Percentiles rank a stretch among this genome's conserved stretches.
These are phyloP conservation scores for Vigna hirtella DNA, from an alignment of 306 rosid species.

Conservation along the genomic window DNA sequence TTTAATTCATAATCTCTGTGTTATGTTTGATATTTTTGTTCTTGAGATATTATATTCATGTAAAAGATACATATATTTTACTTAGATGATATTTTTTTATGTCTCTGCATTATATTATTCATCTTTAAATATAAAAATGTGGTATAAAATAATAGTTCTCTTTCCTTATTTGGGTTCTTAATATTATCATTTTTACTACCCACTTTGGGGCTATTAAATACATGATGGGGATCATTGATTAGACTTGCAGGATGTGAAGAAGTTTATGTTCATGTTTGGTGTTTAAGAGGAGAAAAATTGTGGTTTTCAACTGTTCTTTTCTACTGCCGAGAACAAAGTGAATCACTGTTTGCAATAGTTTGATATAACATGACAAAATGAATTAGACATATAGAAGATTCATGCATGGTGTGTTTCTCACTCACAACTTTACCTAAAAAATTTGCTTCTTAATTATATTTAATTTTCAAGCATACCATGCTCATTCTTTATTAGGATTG, in stretches of 20 bases:
- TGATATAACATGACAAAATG: not conserved
- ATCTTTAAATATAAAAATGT: not conserved
- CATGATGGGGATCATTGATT: constrained; percentile 55
- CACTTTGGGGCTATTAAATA: constrained; percentile 38
- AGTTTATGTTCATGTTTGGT: not conserved
- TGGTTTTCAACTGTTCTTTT: not conserved
- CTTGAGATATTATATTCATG: not conserved
- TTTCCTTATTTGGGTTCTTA: constrained; percentile 27
- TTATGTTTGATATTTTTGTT: constrained; percentile 13
- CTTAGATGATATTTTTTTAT: not conserved
- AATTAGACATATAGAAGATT: not conserved
- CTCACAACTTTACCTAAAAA: not conserved
- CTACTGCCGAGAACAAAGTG: not conserved
- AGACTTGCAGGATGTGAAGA: constrained; percentile 43
- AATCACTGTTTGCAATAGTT: constrained; percentile 2
- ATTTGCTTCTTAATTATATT: not conserved
- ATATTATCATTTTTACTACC: not conserved
- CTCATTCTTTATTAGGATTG: constrained; percentile 18
- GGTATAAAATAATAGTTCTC: not conserved
- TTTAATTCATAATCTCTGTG: constrained; percentile 23
- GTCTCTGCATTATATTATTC: not conserved
- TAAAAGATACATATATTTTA: not conserved
- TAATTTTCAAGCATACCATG: not conserved
- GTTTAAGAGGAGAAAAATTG: not conserved
- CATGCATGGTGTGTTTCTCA: not conserved